A percentile compares a stretch with the other conserved stretches of the same genome.
These are phyloP conservation scores for Macaranga tanarius DNA, from an alignment of 441 rosid species.

Conservation along the genomic window DNA sequence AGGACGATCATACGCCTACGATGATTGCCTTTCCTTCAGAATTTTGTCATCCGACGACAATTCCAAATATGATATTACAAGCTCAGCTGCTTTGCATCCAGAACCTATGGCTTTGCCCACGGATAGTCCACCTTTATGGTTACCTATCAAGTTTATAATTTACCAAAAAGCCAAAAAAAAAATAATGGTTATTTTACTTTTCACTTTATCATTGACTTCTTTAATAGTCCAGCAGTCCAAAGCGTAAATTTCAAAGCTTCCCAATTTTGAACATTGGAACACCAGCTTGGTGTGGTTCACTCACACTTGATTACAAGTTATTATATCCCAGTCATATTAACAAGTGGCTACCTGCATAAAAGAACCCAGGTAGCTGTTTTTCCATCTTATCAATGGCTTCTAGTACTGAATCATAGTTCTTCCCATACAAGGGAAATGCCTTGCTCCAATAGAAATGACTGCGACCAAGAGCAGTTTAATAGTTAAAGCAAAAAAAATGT, in stretches of 20 bases:
- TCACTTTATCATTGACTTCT: not conserved
- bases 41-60: conserved; percentile 46
- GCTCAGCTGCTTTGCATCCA: conserved; percentile 91
- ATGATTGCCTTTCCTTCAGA: conserved; percentile 25
- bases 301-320: not conserved
- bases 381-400: conserved; percentile 79
- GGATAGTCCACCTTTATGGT: conserved; percentile 82
- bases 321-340: conserved; percentile 3
- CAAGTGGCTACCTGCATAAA: conserved; percentile 72
- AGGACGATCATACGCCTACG: not conserved
- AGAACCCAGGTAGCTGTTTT: conserved; percentile 83
- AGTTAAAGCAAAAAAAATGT: conserved; percentile 19
- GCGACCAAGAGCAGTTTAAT: conserved; percentile 27
- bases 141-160: conserved; percentile 50
- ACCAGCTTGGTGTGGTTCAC: not conserved
- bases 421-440: conserved; percentile 81
- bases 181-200: not conserved
- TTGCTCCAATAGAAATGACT: conserved; percentile 91
- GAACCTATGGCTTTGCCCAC: conserved; percentile 82
- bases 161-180: conserved; percentile 5
- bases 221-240: not conserved
- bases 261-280: not conserved
- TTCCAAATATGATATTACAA: conserved; percentile 70
- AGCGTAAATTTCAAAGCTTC: not conserved
- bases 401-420: conserved; percentile 58